Percentiles rank a stretch among this genome's conserved stretches.
These are phyloP conservation scores for Candida pseudocylindracea DNA, from an alignment of 1,139 yeast genomes.

Conservation along the genomic window DNA sequence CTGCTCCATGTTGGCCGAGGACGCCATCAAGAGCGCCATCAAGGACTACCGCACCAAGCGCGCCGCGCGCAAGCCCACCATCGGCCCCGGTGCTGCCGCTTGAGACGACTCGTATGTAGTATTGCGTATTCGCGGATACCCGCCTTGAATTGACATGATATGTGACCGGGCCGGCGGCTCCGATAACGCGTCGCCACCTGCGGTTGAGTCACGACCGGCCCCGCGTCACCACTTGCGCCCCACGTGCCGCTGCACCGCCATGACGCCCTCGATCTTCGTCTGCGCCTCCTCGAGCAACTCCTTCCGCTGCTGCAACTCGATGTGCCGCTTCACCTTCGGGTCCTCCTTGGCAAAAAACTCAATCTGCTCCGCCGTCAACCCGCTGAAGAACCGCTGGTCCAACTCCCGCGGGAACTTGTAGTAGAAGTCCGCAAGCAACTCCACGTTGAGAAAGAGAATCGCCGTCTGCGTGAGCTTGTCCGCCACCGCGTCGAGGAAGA, in stretches of 20 bases:
- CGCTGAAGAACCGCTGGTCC: conserved; percentile 48
- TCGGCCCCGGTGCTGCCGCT: no score
- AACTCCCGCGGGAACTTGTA: conserved; percentile 90
- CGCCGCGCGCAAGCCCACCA: no score
- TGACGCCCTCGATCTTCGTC: conserved; percentile 65
- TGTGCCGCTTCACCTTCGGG: conserved; percentile 71
- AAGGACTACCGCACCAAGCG: conserved; percentile 74
- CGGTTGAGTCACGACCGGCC: no score
- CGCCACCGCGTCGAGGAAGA: conserved; percentile 79
- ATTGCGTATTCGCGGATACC: no score
- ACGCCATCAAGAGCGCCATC: conserved; percentile 92
- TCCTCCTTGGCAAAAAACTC: conserved; percentile 90
- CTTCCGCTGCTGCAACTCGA: conserved; percentile 83
- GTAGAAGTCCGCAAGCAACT: conserved; percentile 79
- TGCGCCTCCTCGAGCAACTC: conserved; percentile 72
- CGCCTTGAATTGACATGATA: no score
- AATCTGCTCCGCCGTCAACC: conserved; percentile 50
- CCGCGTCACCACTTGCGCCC: conserved; percentile 1
- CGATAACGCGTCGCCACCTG: no score
- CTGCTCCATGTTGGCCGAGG: conserved; percentile 97
- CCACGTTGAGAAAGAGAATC: conserved; percentile 80
- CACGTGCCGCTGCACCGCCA: conserved; percentile 4
- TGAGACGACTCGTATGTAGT: no score
- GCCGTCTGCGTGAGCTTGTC: conserved; percentile 87
- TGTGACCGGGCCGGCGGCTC: no score